These are phyloP conservation scores for Durio zibethinus DNA, from an alignment of 345 rosid genomes.

Conservation along the genomic window DNA sequence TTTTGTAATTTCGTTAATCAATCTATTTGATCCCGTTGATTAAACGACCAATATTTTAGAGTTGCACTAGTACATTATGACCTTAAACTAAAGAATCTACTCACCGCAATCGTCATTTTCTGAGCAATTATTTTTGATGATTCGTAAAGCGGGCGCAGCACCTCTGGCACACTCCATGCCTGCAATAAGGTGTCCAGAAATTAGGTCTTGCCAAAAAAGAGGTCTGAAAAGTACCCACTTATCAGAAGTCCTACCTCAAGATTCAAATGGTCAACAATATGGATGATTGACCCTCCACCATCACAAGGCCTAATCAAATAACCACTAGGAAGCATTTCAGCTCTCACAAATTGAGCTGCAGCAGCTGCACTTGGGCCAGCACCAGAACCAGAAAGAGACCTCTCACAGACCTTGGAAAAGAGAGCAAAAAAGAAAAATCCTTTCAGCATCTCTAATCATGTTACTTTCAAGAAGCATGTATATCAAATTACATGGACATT, in stretches of 20 bases:
- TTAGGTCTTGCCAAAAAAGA: background rate
- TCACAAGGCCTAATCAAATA: constrained; percentile 94
- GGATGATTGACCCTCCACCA: constrained; percentile 98
- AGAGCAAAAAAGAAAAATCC: background rate
- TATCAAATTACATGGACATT: background rate
- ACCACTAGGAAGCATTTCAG: constrained; percentile 95
- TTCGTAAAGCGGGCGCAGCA: constrained; percentile 89
- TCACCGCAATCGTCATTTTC: constrained; percentile 86
- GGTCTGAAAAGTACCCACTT: too few relatives aligned
- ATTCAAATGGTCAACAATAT: constrained; percentile 93
- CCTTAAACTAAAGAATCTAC: constrained; percentile 20
- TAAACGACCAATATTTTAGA: background rate
- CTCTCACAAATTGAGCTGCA: constrained; percentile 91
- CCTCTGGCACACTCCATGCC: constrained; percentile 99
- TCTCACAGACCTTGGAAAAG: constrained; percentile 75
- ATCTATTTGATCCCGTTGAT: background rate
- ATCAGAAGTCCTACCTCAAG: constrained; percentile 57
- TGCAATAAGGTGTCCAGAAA: constrained; percentile 21
- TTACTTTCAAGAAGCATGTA: background rate
- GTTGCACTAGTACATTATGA: background rate
- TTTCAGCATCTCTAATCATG: background rate
- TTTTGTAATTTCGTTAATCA: background rate
- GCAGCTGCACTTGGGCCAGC: constrained; percentile 78
- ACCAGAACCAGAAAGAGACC: constrained; percentile 96
- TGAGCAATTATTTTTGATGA: constrained; percentile 94